Evolutionary conservation across 495 filamentous ascomycete species (phyloP), one percentile per base, ranked within the genome.

Genomic region (Neurospora sp.): DNA sequence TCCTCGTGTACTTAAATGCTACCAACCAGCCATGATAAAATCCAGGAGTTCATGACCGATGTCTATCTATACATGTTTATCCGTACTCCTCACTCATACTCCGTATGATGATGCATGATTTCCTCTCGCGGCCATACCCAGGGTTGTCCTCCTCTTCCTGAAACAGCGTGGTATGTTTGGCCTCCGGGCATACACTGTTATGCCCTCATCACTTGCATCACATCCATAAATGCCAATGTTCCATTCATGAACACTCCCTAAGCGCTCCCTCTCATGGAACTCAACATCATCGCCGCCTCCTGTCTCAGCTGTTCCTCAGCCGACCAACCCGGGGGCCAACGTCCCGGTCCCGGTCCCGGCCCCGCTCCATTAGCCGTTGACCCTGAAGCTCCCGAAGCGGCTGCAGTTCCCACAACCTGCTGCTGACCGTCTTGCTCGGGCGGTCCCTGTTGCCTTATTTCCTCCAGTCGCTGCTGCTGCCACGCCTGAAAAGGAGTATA

Each of bases 271-370:
- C 76, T 20, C 71, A 78, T 38, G 0, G 71, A 44, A 27, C 75
- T 76, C 35, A 78, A 16, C 73, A 75, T 75, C 75, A 77, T 59
- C 0, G 77, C 77, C 41, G 75, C 77, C 70, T 78, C 77, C 42
- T 76, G 76, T 59, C 73, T 38, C 35, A 78, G 39, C 72, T 78
- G 77, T 41, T 78, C 77, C 12, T 77, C 77, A 9, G 77, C 73
- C 40, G 73, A 74, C 70, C 70, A 73, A 14, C n/a, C 69, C 53
- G 14, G 35, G 10, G 20, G 35, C 38, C 41, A 69, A 16, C 35
- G 14, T 4, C 39, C 39, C 5, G 38, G 1, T 35, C 41, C 69
- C 9, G 27, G 3, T 31, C 27, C 27, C 27, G 27, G 27, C 27
- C 27, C 27, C 27, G 27, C 27, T 31, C 27, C 2, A 31, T 31